These are phyloP conservation scores for Monosporascus sp. DNA, from an alignment of 2,329 filamentous ascomycete species.

Conservation along the genomic window DNA sequence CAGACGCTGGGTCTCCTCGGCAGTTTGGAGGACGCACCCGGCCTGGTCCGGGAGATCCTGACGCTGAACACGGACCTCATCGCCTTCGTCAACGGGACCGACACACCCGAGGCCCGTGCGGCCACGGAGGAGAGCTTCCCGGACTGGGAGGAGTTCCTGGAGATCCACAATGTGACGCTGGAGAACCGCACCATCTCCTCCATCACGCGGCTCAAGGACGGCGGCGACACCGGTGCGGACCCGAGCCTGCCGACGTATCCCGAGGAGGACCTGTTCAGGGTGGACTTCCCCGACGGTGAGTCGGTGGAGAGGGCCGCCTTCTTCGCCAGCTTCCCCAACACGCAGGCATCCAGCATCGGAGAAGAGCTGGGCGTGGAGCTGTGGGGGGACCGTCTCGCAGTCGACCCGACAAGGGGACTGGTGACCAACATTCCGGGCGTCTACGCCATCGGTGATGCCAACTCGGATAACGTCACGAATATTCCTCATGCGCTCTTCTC, in stretches of 20 bases:
- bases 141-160: slow-evolving; percentile 45
- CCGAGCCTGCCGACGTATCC: slow-evolving; percentile 38
- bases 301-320: slow-evolving; percentile 46
- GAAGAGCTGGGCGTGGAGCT: slow-evolving; percentile 42
- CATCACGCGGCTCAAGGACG: slow-evolving; percentile 43
- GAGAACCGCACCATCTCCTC: slow-evolving; percentile 51
- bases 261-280: slow-evolving; percentile 51
- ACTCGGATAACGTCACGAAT: slow-evolving; percentile 56
- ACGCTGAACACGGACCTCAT: slow-evolving; percentile 52
- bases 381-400: slow-evolving; percentile 38
- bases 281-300: slow-evolving; percentile 45
- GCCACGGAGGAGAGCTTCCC: slow-evolving; percentile 35
- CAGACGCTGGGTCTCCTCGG: slow-evolving; percentile 52
- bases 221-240: slow-evolving; percentile 30
- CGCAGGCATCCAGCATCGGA: slow-evolving; percentile 45
- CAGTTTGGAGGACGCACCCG: slow-evolving; percentile 37
- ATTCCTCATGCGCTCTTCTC: slow-evolving; percentile 57
- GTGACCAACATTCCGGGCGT: slow-evolving; percentile 49
- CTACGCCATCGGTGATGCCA: slow-evolving; percentile 56
- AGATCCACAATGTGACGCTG: slow-evolving; percentile 44
- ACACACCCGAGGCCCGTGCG: slow-evolving; percentile 39
- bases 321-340: slow-evolving; percentile 42
- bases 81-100: slow-evolving; percentile 56
- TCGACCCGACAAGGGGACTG: slow-evolving; percentile 36
- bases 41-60: slow-evolving; percentile 44